Evolutionary conservation across 108 stramenopile genomes (phyloP).

Genomic region (Chaetoceros muelleri): DNA sequence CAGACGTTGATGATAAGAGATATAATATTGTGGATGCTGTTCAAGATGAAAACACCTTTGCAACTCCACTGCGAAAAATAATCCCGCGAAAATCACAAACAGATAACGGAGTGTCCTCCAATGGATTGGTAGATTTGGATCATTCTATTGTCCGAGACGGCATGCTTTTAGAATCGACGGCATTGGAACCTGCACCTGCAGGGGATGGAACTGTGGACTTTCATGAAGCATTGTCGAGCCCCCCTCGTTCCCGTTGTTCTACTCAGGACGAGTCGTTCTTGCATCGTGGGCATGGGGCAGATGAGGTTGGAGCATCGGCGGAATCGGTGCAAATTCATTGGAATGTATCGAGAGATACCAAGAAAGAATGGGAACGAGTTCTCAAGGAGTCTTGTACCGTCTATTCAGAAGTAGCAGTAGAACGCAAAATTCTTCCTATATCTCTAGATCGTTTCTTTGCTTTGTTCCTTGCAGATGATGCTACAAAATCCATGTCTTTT

Average conservation of each 20-base stretch:
- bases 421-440: constrained; percentile 11
- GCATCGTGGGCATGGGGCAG: neutral
- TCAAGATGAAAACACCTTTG: too few species aligned
- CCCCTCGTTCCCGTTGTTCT: neutral
- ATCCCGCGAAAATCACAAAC: too few species aligned
- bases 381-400: neutral
- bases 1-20: too few species aligned
- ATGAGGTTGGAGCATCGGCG: neutral
- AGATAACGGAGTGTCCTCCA: too few species aligned
- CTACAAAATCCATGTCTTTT: constrained; percentile 37
- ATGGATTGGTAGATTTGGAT: too few species aligned
- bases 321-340: too few species aligned
- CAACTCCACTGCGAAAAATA: too few species aligned
- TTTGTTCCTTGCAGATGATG: constrained; percentile 53
- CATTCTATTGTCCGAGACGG: too few species aligned
- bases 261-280: neutral
- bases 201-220: too few species aligned
- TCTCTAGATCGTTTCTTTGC: constrained; percentile 42
- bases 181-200: too few species aligned
- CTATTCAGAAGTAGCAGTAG: constrained; percentile 7
- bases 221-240: neutral
- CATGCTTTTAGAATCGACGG: too few species aligned
- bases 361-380: neutral
- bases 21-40: too few species aligned
- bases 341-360: neutral